Evolutionary conservation across 768 basidiomycete genomes (phyloP), one percentile per base, ranked within the genome.

Genomic region (Antrodiella citrinella): DNA sequence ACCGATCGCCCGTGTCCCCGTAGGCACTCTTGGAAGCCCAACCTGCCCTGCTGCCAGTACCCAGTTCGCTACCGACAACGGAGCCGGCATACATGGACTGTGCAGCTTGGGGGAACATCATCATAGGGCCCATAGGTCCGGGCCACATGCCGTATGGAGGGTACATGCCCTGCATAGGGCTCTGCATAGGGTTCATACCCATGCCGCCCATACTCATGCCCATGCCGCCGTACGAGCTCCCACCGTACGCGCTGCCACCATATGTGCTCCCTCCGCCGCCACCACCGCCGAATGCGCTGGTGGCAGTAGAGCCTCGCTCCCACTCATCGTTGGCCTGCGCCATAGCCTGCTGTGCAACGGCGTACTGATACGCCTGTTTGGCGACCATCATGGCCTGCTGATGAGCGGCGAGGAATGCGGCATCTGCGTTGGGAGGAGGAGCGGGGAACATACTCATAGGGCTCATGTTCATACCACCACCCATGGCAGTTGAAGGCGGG

Each of bases 341-440:
- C 77, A 91, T 84, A 3, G 91, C 91, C 56, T 92, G 91, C 65
- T 91, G 91, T 4, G 91, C 91, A 40, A 93, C 85, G 2, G 91
- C 86, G 72, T 86, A 80, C 65, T 92, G 91, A 61, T 90, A 93
- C 3, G 90, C 82, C 65, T 92, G 91, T 65, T 92, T 92, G 47
- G 91, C 91, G 49, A 74, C 68, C 69, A 89, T 69, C 78, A 93
- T 88, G 2, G 91, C 91, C 51, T 89, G 88, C 62, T 92, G 90
- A 63, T 93, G 91, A 15, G 88, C 89, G 3, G 73, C 81, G 24
- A 88, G 55, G 62, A 78, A 81, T 18, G 63, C 65, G 15, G 81
- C 78, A 56, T 89, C 84, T 4, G 73, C 61, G 52, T 67, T 72
- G 47, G 71, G 68, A 24, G 69, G 59, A 41, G 59, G 59, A 45